Conservation (phyloP, 164 flowering plant species). For the Vitis vinifera region ASM3070453v1 NC_081821.1:2578001-2578500, state of each 20-base stretch:
- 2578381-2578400: not conserved
- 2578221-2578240: no score
- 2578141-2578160: not conserved
- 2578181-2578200: not conserved
- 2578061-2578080: not conserved
- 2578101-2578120: not conserved
- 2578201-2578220: not conserved
- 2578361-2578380: not conserved
- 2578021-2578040: no score
- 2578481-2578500: not conserved
- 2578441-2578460: not conserved
- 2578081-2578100: not conserved
- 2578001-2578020: no score
- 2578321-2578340: not conserved
- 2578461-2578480: not conserved
- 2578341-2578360: not conserved
- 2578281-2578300: not conserved
- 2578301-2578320: not conserved
- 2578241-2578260: not conserved
- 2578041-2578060: no score
- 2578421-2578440: not conserved
- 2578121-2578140: not conserved
- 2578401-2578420: not conserved
- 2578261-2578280: not conserved
- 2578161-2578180: not conserved